phyloP scores from a whole-genome alignment of 768 basidiomycete species.

The Mycena rebaudengoi region DNA sequence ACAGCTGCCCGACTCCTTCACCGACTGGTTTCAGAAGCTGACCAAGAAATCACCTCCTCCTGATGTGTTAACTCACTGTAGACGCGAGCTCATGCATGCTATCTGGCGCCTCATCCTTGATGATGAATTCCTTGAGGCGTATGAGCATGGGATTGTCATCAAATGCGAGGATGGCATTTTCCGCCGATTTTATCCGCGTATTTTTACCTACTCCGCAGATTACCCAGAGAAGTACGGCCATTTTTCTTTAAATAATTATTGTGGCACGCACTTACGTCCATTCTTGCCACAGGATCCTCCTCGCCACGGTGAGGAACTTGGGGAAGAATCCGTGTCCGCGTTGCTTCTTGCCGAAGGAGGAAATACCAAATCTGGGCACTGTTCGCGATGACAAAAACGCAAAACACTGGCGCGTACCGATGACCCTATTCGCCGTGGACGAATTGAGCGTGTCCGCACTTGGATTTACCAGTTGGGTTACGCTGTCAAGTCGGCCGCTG shows the following conservation, averaged over 20 bases:
- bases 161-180: constrained; percentile 39
- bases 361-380: constrained; percentile 38
- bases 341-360: constrained; percentile 29
- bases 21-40: constrained; percentile 26
- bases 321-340: constrained; percentile 35
- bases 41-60: constrained; percentile 11
- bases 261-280: no score
- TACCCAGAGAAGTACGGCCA: constrained; percentile 45
- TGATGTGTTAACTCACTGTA: constrained; percentile 39
- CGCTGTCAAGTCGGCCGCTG: constrained; percentile 26
- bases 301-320: constrained; percentile 34
- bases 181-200: constrained; percentile 37
- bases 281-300: constrained; percentile 25
- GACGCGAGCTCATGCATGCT: constrained; percentile 43
- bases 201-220: constrained; percentile 46
- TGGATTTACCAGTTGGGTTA: constrained; percentile 32
- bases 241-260: no score
- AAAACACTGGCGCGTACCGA: constrained; percentile 19
- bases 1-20: constrained; percentile 38
- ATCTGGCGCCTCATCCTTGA: constrained; percentile 38
- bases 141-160: constrained; percentile 41
- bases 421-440: neutral
- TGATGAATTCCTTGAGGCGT: no score
- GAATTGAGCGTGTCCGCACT: constrained; percentile 28
- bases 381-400: constrained; percentile 15